A percentile compares a stretch with the other conserved stretches of the same genome.
phyloP scores from a whole-genome alignment of 164 flowering plant species.

The Tetracentron sinense region DNA sequence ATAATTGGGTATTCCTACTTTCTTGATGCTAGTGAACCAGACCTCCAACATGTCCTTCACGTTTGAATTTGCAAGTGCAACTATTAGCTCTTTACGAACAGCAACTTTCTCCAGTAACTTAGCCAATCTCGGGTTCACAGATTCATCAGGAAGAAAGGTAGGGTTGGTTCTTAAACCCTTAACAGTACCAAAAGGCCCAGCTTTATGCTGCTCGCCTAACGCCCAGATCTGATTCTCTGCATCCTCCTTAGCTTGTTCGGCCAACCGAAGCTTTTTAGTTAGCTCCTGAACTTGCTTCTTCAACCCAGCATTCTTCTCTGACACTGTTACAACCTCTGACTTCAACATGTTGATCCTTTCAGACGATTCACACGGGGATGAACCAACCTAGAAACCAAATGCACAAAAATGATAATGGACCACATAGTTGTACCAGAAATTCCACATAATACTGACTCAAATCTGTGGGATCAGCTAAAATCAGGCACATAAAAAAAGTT shows the following conservation, averaged over 20 bases:
- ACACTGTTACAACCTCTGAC: constrained; percentile 37
- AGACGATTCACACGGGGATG: constrained; percentile 56
- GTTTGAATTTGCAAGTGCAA: constrained; percentile 75
- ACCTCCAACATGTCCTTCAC: constrained; percentile 77
- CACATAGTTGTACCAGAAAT: background rate
- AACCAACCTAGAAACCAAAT: constrained; percentile 34
- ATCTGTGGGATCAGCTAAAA: no score
- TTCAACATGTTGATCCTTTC: constrained; percentile 52
- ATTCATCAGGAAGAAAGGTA: constrained; percentile 66
- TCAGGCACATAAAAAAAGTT: no score
- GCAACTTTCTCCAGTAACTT: constrained; percentile 65
- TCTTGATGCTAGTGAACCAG: constrained; percentile 75
- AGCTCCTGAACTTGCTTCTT: constrained; percentile 64
- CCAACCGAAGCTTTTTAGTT: constrained; percentile 53
- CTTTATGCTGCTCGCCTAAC: constrained; percentile 58
- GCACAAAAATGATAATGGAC: background rate
- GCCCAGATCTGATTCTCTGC: constrained; percentile 54
- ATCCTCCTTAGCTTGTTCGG: constrained; percentile 57
- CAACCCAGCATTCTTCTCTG: constrained; percentile 60
- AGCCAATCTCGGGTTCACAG: constrained; percentile 80
- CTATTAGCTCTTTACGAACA: constrained; percentile 64
- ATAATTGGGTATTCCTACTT: constrained; percentile 71
- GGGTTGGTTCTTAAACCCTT: constrained; percentile 79
- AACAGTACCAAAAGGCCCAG: constrained; percentile 90
- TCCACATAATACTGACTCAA: background rate